Conservation (phyloP, 2,329 filamentous ascomycete species). For the Colletotrichum tofieldiae region DNA sequence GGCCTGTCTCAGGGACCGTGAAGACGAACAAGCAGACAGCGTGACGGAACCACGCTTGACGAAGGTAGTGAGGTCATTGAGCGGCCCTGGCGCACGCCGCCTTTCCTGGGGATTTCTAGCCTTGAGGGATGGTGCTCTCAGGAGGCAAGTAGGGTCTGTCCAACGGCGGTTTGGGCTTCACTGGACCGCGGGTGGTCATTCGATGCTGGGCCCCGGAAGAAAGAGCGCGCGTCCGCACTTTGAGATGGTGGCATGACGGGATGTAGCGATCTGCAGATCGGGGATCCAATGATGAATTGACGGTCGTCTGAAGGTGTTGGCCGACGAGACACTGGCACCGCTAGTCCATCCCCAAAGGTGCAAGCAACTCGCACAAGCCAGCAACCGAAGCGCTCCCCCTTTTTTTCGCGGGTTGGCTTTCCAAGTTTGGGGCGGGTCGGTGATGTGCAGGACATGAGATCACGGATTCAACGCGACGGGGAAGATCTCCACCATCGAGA, state of each 20-base stretch:
- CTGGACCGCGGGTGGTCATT: neutral
- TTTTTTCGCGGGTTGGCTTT: neutral
- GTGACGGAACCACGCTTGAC: conserved; percentile 32
- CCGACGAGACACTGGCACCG: conserved; percentile 22
- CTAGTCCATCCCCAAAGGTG: conserved; percentile 1
- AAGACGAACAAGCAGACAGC: conserved; percentile 16
- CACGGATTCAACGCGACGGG: neutral
- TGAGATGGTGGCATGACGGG: conserved; percentile 8
- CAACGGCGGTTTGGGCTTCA: conserved; percentile 33
- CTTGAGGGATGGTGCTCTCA: neutral
- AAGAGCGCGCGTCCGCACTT: neutral
- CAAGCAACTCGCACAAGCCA: conserved; percentile 22
- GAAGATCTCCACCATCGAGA: conserved; percentile 25
- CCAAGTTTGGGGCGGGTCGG: conserved; percentile 1
- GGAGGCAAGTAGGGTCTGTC: neutral
- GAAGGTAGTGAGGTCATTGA: conserved; percentile 36
- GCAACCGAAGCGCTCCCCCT: neutral
- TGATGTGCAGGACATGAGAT: conserved; percentile 29
- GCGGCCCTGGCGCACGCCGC: conserved; percentile 18
- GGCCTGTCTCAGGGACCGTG: conserved; percentile 32
- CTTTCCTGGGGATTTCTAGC: neutral
- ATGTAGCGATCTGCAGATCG: conserved; percentile 29
- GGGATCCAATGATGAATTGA: conserved; percentile 22
- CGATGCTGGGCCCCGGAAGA: neutral
- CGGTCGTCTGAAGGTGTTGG: conserved; percentile 28